These are phyloP conservation scores for Trichopus zeylanicus DNA, from an alignment of 116 monocot genomes.

Conservation along the genomic window DNA sequence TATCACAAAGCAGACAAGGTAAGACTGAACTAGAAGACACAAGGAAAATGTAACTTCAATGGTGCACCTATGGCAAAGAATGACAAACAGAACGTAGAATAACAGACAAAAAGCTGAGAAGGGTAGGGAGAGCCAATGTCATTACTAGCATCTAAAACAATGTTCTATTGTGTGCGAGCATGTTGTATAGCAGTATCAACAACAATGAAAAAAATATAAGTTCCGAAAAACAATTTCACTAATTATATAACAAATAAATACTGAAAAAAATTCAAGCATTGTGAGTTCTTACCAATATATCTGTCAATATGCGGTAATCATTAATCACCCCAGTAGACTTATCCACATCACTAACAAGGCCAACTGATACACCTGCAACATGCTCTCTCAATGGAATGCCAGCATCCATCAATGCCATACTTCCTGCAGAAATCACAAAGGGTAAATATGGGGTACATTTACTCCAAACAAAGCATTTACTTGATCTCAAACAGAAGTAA, in stretches of 20 bases:
- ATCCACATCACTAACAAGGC: conserved; percentile 87
- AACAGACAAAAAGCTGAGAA: no score
- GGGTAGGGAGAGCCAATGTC: no score
- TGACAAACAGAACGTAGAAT: no score
- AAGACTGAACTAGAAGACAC: not conserved
- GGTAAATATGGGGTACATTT: not conserved
- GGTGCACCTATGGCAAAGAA: no score
- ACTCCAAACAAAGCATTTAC: not conserved
- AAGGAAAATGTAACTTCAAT: not conserved
- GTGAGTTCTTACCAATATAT: conserved; percentile 67
- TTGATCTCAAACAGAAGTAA: conserved; percentile 3
- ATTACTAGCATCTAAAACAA: no score
- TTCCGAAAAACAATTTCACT: no score
- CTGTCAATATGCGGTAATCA: conserved; percentile 89
- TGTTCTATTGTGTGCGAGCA: no score
- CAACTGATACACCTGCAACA: conserved; percentile 97
- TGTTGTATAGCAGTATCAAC: no score
- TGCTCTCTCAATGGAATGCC: conserved; percentile 92
- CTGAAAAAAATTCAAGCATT: not conserved
- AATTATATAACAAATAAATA: not conserved
- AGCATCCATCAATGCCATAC: conserved; percentile 99
- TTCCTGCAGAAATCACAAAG: conserved; percentile 41
- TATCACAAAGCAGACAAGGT: not conserved
- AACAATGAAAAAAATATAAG: no score
- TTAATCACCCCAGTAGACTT: conserved; percentile 54